phyloP scores from a whole-genome alignment of 1,139 yeast genomes.

The Candida tropicalis region DNA sequence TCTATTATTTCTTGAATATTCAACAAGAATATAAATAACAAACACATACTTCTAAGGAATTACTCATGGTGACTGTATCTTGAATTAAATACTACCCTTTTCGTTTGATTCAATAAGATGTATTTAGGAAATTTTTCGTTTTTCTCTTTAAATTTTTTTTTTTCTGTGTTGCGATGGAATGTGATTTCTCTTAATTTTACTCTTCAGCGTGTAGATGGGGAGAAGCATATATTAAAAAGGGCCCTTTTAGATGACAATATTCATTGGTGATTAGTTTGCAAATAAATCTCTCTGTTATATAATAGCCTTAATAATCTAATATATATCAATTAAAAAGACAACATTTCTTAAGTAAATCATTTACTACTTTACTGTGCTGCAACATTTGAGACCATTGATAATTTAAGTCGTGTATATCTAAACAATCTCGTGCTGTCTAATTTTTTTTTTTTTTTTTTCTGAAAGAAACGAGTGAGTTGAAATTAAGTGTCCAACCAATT shows the following conservation, averaged over 20 bases:
- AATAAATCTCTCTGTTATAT: too few species aligned
- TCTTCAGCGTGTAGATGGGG: too few species aligned
- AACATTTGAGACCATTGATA: too few species aligned
- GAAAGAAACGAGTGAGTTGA: background rate
- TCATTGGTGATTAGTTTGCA: too few species aligned
- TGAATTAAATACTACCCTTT: too few species aligned
- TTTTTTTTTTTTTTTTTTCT: background rate
- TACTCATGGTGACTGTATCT: slow-evolving; percentile 10
- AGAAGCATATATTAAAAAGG: too few species aligned
- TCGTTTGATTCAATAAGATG: background rate
- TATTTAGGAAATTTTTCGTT: slow-evolving; percentile 2
- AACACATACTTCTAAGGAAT: slow-evolving; percentile 48
- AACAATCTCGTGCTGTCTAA: background rate
- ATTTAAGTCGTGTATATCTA: slow-evolving; percentile 2
- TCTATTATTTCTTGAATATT: background rate
- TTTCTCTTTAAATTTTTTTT: slow-evolving; percentile 3
- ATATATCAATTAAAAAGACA: too few species aligned
- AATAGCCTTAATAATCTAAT: too few species aligned
- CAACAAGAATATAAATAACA: background rate
- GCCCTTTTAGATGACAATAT: too few species aligned
- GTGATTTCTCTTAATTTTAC: background rate
- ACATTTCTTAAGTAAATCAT: too few species aligned
- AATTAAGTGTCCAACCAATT: background rate
- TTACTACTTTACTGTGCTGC: too few species aligned
- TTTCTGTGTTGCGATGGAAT: slow-evolving; percentile 4